Evolutionary conservation across 2,329 filamentous ascomycete species (phyloP), one percentile per base, ranked within the genome.

Genomic region (Colletotrichum sp.): DNA sequence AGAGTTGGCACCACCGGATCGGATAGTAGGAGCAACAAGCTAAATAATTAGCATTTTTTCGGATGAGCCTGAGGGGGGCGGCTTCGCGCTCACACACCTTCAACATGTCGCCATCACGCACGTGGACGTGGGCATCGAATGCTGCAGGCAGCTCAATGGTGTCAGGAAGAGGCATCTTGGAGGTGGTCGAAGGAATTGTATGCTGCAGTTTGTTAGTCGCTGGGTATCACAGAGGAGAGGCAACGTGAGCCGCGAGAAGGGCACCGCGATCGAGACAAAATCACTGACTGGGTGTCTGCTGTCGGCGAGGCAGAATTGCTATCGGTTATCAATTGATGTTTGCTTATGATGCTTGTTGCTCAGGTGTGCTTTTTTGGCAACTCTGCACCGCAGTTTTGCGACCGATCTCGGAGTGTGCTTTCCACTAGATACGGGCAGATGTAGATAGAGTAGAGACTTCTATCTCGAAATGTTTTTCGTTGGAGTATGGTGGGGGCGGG

Each of bases 101-200:
- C 89, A 93, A 92, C 87, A 92, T 90, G 74, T 89, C 86, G 24
- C 90, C 93, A 82, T 95, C 91, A 34, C 93, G 91, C 78, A 95
- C 86, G 83, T 95, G 93, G 79, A 95, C 93, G 79, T 93, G 92
- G 84, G 94, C 91, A 83, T 94, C 92, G 68, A 92, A 92, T 76
- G 91, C 87, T 26, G 92, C 88, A 65, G 92, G 91, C 79, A 94
- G 87, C 85, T 91, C 88, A 58, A 89, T 59, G 52, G 71, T 74
- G 26, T 48, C 62, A 13, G 78, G 59, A 14, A 76, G 71, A 74
- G 71, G 71, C 74, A 76, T 76, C 32, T 36, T 58, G 38, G n/a
- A 65, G 26, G 34, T 38, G 14, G 38, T 36, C 18, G 21, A 16
- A 2, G 7, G 18, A 14, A 18, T 68, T 18, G n/a, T 13, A 32